phyloP scores from a whole-genome alignment of 1,284 basidiomycete genomes.

The Pisolithus thermaeus region DNA sequence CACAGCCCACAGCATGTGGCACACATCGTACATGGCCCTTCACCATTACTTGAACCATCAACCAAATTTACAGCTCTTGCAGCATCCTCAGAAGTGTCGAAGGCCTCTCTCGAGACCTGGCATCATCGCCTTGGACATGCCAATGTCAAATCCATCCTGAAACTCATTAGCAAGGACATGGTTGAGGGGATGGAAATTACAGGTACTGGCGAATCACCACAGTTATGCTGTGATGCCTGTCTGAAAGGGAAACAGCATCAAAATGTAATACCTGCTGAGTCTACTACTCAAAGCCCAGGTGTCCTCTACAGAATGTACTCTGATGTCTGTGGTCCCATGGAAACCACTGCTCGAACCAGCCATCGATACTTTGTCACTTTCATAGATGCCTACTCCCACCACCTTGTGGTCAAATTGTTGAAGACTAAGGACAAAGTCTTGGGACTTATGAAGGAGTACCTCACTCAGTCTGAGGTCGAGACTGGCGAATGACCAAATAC shows the following conservation, averaged over 20 bases:
- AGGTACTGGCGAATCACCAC: background rate
- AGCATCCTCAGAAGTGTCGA: background rate
- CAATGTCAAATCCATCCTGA: background rate
- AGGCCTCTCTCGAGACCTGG: slow-evolving; percentile 3
- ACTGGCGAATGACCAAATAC: slow-evolving; percentile 1
- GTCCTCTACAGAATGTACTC: slow-evolving; percentile 3
- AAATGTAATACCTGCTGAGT: background rate
- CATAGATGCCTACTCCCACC: slow-evolving; percentile 6
- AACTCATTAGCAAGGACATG: slow-evolving; percentile 7
- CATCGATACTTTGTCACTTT: slow-evolving; percentile 6
- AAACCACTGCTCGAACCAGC: background rate
- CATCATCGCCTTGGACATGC: slow-evolving; percentile 7
- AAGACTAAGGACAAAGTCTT: slow-evolving; percentile 3
- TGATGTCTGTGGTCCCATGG: slow-evolving; percentile 6
- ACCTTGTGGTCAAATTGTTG: slow-evolving; percentile 4
- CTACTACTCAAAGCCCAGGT: background rate
- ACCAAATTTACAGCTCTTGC: background rate
- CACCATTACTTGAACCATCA: background rate
- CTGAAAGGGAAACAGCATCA: slow-evolving; percentile 1
- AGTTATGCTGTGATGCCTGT: background rate
- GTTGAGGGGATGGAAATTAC: slow-evolving; percentile 10
- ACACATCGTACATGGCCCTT: background rate
- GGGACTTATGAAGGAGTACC: slow-evolving; percentile 2
- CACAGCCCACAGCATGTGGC: background rate
- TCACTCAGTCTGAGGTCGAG: background rate